Evolutionary conservation across 306 rosid genomes (phyloP).

Genomic region (Carpinus viminea): DNA sequence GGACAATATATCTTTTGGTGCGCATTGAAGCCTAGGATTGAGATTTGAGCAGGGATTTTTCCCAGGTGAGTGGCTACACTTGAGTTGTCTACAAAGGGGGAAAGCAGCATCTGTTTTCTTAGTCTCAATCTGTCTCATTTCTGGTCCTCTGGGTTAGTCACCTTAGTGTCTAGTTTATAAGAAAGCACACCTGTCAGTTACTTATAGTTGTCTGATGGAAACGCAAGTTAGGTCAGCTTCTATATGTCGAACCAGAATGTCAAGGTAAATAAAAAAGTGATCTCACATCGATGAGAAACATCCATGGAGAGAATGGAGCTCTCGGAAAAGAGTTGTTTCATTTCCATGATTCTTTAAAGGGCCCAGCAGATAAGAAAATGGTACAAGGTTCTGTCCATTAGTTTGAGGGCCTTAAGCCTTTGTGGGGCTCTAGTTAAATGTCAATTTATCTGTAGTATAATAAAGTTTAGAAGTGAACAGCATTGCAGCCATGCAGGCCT

Average conservation of each 20-base stretch:
- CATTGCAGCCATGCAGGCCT: slow-evolving; percentile 51
- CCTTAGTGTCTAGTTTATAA: background rate
- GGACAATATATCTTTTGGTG: background rate
- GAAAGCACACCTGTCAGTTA: background rate
- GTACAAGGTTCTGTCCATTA: background rate
- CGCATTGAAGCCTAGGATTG: background rate
- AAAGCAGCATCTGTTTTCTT: background rate
- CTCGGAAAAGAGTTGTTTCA: background rate
- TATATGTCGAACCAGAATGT: background rate
- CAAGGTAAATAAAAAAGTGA: background rate
- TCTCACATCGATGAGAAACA: background rate
- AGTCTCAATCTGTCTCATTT: background rate
- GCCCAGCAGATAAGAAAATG: background rate
- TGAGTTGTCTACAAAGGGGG: background rate
- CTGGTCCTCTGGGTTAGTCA: background rate
- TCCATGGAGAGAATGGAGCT: background rate
- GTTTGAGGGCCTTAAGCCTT: background rate
- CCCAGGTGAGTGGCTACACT: background rate
- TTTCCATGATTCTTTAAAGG: background rate
- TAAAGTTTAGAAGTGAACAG: too few species aligned
- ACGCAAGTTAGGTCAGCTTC: background rate
- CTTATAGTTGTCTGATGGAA: background rate
- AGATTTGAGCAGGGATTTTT: too few species aligned
- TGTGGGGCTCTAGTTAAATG: too few species aligned
- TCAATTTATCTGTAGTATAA: background rate